Percentiles rank a stretch among this genome's conserved stretches.
Evolutionary conservation across 2,329 filamentous ascomycete species (phyloP).

Genomic region (Emmonsia crescens): DNA sequence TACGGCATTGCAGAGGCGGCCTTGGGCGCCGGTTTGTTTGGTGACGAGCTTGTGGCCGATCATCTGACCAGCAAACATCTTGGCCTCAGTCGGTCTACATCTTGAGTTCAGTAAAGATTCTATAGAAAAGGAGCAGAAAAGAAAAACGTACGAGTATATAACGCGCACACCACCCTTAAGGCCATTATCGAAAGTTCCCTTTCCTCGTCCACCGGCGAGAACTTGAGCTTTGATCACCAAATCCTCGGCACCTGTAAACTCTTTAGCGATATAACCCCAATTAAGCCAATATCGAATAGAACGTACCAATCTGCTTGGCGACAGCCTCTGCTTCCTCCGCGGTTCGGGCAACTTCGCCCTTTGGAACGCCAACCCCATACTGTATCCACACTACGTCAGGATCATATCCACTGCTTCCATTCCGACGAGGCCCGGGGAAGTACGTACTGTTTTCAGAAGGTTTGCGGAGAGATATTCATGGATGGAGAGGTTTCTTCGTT

Average conservation of each 20-base stretch:
- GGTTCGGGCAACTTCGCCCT: constrained; percentile 73
- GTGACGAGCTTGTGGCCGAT: constrained; percentile 99
- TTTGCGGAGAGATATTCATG: constrained; percentile 97
- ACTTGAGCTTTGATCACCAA: constrained; percentile 99
- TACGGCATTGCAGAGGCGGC: constrained; percentile 91
- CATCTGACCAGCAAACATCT: constrained; percentile 98
- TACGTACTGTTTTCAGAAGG: constrained; percentile 59
- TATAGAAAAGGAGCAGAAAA: neutral
- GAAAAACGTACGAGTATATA: constrained; percentile 68
- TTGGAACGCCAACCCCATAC: constrained; percentile 91
- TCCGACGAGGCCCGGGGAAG: neutral
- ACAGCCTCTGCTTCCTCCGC: constrained; percentile 82
- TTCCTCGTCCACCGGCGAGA: constrained; percentile 92
- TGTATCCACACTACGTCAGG: constrained; percentile 28
- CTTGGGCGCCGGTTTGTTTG: constrained; percentile 92
- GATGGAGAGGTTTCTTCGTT: constrained; percentile 83
- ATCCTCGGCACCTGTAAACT: constrained; percentile 58
- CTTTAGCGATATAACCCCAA: neutral
- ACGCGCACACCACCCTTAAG: constrained; percentile 97
- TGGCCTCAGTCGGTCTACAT: constrained; percentile 66
- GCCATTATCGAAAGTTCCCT: constrained; percentile 95
- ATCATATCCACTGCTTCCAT: neutral
- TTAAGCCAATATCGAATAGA: constrained; percentile 3
- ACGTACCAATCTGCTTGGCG: constrained; percentile 72
- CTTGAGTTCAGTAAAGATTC: neutral